Evolutionary conservation across 108 stramenopile genomes (phyloP).

Genomic region (Discostella pseudostelligera): DNA sequence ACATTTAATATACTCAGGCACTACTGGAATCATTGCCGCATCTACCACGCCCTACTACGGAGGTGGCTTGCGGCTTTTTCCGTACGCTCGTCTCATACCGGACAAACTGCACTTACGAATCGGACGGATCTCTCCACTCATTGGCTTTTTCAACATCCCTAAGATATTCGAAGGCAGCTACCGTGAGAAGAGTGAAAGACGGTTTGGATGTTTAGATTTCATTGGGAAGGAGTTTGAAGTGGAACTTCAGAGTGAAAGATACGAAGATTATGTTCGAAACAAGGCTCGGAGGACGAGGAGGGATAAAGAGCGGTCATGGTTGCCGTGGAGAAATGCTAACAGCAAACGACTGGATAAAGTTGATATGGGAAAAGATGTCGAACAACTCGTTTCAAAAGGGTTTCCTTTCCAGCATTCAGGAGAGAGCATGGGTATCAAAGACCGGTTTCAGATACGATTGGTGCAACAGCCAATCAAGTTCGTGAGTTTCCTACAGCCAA

Average conservation of each 20-base stretch:
- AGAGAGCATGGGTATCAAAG: constrained; percentile 53
- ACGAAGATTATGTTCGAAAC: constrained; percentile 22
- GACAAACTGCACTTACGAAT: constrained; percentile 56
- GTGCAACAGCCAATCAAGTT: constrained; percentile 57
- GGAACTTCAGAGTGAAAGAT: constrained; percentile 26
- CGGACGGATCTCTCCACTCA: constrained; percentile 63
- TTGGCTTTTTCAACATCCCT: constrained; percentile 58
- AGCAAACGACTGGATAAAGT: constrained; percentile 8
- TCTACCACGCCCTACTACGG: constrained; percentile 72
- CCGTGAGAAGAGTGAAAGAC: constrained; percentile 45
- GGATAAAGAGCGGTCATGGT: constrained; percentile 2
- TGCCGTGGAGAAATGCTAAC: not conserved
- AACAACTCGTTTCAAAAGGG: constrained; percentile 10
- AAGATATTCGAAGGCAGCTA: constrained; percentile 65
- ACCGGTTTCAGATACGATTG: constrained; percentile 52
- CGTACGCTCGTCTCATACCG: constrained; percentile 59
- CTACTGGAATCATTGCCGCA: constrained; percentile 61
- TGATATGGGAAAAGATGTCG: constrained; percentile 2
- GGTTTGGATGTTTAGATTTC: constrained; percentile 68
- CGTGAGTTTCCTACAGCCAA: constrained; percentile 54
- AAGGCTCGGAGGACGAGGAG: not conserved
- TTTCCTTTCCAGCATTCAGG: constrained; percentile 80
- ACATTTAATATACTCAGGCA: constrained; percentile 54
- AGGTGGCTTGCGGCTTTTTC: constrained; percentile 66
- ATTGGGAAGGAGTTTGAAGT: constrained; percentile 66